Evolutionary conservation across 805 yeast species (phyloP).

Genomic region (Ogataea kodamae): DNA sequence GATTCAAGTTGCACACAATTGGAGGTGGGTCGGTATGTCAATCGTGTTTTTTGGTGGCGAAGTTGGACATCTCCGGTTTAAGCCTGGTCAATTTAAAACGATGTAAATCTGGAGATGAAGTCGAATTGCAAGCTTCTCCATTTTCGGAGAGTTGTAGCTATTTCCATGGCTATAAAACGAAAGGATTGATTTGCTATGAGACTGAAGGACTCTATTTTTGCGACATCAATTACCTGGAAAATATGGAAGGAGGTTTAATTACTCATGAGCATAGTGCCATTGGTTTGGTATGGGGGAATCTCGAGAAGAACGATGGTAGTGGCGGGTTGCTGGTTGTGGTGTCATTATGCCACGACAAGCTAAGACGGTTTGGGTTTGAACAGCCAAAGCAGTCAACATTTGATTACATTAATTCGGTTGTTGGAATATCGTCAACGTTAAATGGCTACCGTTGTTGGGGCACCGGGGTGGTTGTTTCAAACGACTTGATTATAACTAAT

Average conservation of each 20-base stretch:
- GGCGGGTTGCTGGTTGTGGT: conserved; percentile 38
- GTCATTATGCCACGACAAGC: conserved; percentile 1
- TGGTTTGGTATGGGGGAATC: conserved; percentile 40
- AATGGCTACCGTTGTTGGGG: conserved; percentile 37
- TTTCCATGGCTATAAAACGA: conserved; percentile 2
- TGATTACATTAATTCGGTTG: conserved; percentile 8
- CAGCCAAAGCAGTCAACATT: not conserved
- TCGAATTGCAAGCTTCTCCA: conserved; percentile 23
- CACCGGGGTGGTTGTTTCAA: conserved; percentile 36
- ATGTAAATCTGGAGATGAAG: conserved; percentile 1
- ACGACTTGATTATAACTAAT: conserved; percentile 37
- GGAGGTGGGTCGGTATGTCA: conserved; percentile 27
- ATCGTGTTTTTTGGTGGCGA: conserved; percentile 12
- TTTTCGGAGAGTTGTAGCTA: conserved; percentile 23
- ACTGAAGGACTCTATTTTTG: conserved; percentile 25
- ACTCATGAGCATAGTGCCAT: conserved; percentile 7
- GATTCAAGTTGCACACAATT: conserved; percentile 26
- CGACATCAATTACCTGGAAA: conserved; percentile 43
- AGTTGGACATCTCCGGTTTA: conserved; percentile 1
- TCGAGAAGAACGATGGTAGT: conserved; percentile 40
- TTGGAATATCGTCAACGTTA: conserved; percentile 16
- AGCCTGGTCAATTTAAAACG: not conserved
- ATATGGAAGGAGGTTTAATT: conserved; percentile 41
- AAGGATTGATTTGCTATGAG: conserved; percentile 9
- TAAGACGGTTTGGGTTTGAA: not conserved